Conservation (phyloP, 1,139 yeast species). For the Yamadazyma oceani region DNA sequence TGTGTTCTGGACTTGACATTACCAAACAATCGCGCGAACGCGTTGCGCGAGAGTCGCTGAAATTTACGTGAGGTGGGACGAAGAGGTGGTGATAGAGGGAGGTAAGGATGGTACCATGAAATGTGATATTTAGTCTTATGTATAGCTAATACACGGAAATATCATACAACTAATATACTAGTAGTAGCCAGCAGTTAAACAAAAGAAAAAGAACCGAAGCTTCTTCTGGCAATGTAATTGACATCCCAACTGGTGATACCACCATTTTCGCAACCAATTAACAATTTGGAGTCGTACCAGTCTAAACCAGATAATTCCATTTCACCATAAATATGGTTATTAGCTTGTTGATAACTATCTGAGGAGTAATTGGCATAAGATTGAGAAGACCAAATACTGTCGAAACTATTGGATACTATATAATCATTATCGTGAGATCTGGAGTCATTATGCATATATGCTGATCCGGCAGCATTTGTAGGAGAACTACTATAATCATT, state of each 20-base stretch:
- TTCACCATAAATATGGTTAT: constrained; percentile 46
- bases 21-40: neutral
- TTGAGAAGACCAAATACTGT: constrained; percentile 7
- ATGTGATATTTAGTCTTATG: too few relatives aligned
- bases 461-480: constrained; percentile 3
- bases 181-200: too few relatives aligned
- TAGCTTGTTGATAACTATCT: constrained; percentile 27
- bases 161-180: too few relatives aligned
- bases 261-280: constrained; percentile 45
- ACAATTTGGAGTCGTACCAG: constrained; percentile 36
- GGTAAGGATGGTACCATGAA: too few relatives aligned
- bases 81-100: neutral
- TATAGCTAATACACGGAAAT: too few relatives aligned
- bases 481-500: constrained; percentile 3
- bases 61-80: neutral
- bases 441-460: neutral
- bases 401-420: constrained; percentile 3
- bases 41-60: constrained; percentile 3
- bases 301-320: constrained; percentile 47
- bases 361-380: constrained; percentile 8
- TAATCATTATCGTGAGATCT: constrained; percentile 2
- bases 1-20: too few relatives aligned
- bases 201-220: constrained; percentile 30
- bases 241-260: constrained; percentile 47
- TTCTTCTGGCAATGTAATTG: constrained; percentile 40